Conservation (phyloP, 78 protist genomes). For the Carpediemonas membranifera region DNA sequence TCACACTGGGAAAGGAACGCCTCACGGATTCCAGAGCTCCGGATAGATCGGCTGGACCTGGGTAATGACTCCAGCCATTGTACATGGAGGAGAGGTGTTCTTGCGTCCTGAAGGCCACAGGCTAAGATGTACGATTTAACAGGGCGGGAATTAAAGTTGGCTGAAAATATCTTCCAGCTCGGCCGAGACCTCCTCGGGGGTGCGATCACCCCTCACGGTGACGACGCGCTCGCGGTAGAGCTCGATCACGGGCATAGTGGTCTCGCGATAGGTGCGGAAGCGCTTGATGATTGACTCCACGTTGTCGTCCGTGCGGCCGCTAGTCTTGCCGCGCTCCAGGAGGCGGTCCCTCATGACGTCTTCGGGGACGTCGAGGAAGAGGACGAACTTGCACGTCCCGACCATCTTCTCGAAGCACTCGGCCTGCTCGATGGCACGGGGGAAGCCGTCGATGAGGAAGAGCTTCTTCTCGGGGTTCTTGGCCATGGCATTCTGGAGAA, state of each 20-base stretch:
- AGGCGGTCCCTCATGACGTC: constrained; percentile 28
- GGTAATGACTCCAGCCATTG: too few species aligned
- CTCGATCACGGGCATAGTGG: constrained; percentile 49
- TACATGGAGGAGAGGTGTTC: too few species aligned
- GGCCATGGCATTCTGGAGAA: constrained; percentile 38
- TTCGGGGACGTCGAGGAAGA: constrained; percentile 50
- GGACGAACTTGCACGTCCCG: constrained; percentile 11
- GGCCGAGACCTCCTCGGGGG: constrained; percentile 36
- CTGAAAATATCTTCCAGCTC: too few species aligned
- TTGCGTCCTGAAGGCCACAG: too few species aligned
- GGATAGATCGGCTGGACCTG: too few species aligned
- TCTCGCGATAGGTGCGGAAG: constrained; percentile 20
- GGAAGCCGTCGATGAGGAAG: constrained; percentile 67
- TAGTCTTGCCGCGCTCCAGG: constrained; percentile 39
- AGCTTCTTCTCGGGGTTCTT: constrained; percentile 11
- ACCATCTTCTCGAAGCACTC: constrained; percentile 15
- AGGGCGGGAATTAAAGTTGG: too few species aligned
- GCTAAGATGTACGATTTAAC: too few species aligned
- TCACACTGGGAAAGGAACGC: too few species aligned
- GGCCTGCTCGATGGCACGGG: constrained; percentile 41
- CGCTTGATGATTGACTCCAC: constrained; percentile 42
- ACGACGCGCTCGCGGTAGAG: background rate
- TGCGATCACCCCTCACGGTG: background rate
- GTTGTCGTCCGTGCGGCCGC: constrained; percentile 62
- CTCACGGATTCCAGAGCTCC: too few species aligned